These are phyloP conservation scores for Irpex rosettiformis DNA, from an alignment of 1,284 basidiomycete genomes.

Conservation along the genomic window DNA sequence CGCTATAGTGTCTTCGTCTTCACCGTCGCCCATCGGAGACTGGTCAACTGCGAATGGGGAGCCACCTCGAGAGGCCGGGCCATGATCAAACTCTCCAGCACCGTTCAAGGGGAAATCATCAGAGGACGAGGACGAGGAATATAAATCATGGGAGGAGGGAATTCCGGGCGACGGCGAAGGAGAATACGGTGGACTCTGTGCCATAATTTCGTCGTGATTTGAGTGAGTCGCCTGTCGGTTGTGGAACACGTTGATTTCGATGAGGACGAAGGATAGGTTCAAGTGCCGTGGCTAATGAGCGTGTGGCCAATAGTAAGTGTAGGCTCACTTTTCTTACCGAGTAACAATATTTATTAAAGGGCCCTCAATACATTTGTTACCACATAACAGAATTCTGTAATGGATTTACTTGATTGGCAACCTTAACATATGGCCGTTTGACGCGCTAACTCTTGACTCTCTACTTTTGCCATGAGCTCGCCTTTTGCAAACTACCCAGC, in stretches of 20 bases:
- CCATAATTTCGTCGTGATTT: slow-evolving; percentile 19
- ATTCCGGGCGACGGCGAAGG: slow-evolving; percentile 33
- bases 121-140: slow-evolving; percentile 29
- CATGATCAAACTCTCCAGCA: slow-evolving; percentile 17
- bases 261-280: neutral
- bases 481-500: slow-evolving; percentile 27
- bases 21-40: slow-evolving; percentile 14
- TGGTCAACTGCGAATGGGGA: slow-evolving; percentile 24
- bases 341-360: neutral
- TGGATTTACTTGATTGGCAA: neutral
- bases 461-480: slow-evolving; percentile 20
- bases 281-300: neutral
- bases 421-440: neutral
- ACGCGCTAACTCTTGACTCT: neutral
- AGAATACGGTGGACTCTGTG: slow-evolving; percentile 28
- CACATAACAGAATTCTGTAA: neutral
- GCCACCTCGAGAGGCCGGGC: slow-evolving; percentile 23
- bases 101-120: slow-evolving; percentile 16
- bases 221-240: neutral
- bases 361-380: neutral
- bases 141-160: slow-evolving; percentile 22
- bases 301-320: neutral
- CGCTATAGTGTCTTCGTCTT: slow-evolving; percentile 33
- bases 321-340: neutral
- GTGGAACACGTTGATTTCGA: neutral